Percentiles rank a stretch among this genome's conserved stretches.
Evolutionary conservation across 2,329 filamentous ascomycete species (phyloP).

Genomic region (Diaporthe ampelina): DNA sequence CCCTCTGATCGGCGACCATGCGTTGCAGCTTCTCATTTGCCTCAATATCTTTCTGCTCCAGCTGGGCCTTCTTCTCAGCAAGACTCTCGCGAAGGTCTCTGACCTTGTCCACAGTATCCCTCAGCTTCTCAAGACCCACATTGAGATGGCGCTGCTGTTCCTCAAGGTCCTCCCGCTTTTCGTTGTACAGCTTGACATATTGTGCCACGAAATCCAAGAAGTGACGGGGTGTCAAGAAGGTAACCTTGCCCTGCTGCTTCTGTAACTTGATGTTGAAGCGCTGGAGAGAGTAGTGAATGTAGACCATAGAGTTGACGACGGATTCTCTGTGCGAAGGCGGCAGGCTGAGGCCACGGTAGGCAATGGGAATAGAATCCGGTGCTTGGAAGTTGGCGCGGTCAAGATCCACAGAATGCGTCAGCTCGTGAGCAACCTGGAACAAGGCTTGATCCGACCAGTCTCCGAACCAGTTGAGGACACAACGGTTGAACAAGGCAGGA

Average conservation of each 20-base stretch:
- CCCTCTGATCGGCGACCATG: slow-evolving; percentile 96
- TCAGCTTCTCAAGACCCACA: slow-evolving; percentile 95
- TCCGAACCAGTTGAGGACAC: slow-evolving; percentile 99
- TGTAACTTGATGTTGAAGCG: slow-evolving; percentile 89
- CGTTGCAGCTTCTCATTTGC: slow-evolving; percentile 97
- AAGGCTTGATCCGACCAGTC: slow-evolving; percentile 99
- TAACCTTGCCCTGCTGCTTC: slow-evolving; percentile 92
- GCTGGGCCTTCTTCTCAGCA: slow-evolving; percentile 92
- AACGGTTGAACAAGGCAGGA: slow-evolving; percentile 98
- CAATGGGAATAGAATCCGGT: slow-evolving; percentile 92
- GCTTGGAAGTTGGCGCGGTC: slow-evolving; percentile 88
- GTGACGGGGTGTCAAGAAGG: slow-evolving; percentile 94
- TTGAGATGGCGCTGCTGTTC: slow-evolving; percentile 99
- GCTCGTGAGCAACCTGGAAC: slow-evolving; percentile 96
- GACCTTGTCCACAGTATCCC: slow-evolving; percentile 97
- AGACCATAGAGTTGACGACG: slow-evolving; percentile 98
- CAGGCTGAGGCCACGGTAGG: slow-evolving; percentile 86
- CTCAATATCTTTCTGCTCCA: slow-evolving; percentile 94
- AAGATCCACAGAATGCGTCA: slow-evolving; percentile 96
- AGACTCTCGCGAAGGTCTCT: slow-evolving; percentile 90
- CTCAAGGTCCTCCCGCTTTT: slow-evolving; percentile 98
- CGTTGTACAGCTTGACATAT: slow-evolving; percentile 96
- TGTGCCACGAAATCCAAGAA: slow-evolving; percentile 98
- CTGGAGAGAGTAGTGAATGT: slow-evolving; percentile 95
- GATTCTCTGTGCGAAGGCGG: slow-evolving; percentile 92